Base-by-base conservation (phyloP, 441 rosid genomes). In the Gossypium davidsonii region DNA sequence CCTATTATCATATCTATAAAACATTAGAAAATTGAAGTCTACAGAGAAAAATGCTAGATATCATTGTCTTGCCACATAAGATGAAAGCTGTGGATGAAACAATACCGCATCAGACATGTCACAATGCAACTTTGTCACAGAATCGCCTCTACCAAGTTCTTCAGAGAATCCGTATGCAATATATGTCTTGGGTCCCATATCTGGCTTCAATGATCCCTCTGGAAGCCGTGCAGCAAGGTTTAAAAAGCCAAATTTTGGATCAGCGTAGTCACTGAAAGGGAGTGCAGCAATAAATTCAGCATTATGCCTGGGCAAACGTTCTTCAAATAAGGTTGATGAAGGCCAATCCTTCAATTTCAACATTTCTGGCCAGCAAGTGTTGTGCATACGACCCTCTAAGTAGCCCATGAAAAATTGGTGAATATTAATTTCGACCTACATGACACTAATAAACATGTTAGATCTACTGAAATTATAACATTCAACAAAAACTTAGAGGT, bases 281-380 rank as follows among this genome's bases (percentile, higher is more conserved):
- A 83, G 82, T 59, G 73, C 73, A 57, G 80, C 69, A 25, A 80
- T 58, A 62, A 80, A 83, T 72, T 83, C 85, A 37, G 79, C 77
- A 51, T 77, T 75, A 73, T 83, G 85, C 73, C 85, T 71, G 1
- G 85, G 85, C 79, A 83, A 80, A 66, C 81, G 75, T 70, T 80
- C 82, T 23, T 80, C 83, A 78, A 83, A 80, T 51, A 67, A 70
- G 57, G 76, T 80, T 9, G 77, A 80, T 1, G 85, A 74, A 26
- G 85, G 85, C 85, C 83, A 82, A 78, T 82, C 85, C 76, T 82
- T 80, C 75, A 82, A 72, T 63, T 82, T 82, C 73, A 83, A 62
- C 83, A 83, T 80, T 68, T 74, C 81, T 51, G 83, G 85, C 85
- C 83, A 83, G 42, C 77, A 70, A 39, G 25, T 63, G 26, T 48